phyloP scores from a whole-genome alignment of 1,139 yeast genomes.

The Saccharomyces hybrid region DNA sequence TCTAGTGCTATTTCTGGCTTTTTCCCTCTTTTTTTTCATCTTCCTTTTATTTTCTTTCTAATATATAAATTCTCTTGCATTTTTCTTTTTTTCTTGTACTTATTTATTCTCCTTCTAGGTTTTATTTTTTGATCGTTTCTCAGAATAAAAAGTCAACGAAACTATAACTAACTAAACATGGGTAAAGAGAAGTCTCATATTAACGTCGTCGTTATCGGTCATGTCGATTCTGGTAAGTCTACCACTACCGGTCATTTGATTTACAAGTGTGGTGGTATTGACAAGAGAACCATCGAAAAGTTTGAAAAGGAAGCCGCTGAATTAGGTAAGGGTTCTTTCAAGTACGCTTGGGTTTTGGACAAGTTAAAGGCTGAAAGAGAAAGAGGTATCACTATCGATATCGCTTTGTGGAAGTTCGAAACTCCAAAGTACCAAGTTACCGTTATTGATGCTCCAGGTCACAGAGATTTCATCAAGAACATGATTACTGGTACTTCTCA shows the following conservation, averaged over 20 bases:
- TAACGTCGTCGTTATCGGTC: slow-evolving; percentile 99
- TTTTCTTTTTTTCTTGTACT: background rate
- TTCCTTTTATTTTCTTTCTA: background rate
- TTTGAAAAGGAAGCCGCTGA: slow-evolving; percentile 98
- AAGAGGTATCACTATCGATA: slow-evolving; percentile 95
- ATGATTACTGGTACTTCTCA: slow-evolving; percentile 92
- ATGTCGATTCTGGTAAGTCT: slow-evolving; percentile 99
- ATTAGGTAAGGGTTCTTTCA: slow-evolving; percentile 97
- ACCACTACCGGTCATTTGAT: slow-evolving; percentile 98
- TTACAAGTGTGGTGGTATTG: slow-evolving; percentile 89
- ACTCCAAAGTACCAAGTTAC: slow-evolving; percentile 91
- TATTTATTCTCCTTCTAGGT: background rate
- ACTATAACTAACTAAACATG: slow-evolving; percentile 30
- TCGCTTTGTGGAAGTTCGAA: slow-evolving; percentile 93
- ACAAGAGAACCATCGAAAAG: slow-evolving; percentile 98
- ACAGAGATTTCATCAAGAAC: slow-evolving; percentile 94
- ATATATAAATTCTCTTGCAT: slow-evolving; percentile 1
- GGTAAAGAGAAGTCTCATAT: slow-evolving; percentile 96
- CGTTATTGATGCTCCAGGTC: slow-evolving; percentile 93
- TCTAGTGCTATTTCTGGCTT: background rate
- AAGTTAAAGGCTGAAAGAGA: slow-evolving; percentile 94
- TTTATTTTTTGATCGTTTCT: background rate
- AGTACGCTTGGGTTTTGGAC: slow-evolving; percentile 97
- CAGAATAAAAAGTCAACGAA: slow-evolving; percentile 2
- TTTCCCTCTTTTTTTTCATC: background rate